Evolutionary conservation across 768 basidiomycete species (phyloP).

Genomic region (Naganishia friedmannii): DNA sequence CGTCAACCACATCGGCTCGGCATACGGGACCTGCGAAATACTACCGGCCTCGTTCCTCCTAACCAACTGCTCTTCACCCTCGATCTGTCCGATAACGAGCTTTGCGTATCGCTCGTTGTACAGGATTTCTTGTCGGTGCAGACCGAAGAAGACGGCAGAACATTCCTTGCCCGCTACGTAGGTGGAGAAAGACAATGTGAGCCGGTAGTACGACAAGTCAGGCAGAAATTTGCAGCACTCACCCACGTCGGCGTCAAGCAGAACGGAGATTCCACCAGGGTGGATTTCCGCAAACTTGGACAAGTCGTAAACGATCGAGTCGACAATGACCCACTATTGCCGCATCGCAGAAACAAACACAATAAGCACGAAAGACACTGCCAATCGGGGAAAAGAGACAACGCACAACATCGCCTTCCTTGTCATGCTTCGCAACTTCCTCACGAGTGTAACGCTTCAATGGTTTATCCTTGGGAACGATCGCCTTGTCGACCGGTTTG

Average conservation of each 20-base stretch:
- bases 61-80: constrained; percentile 63
- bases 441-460: constrained; percentile 56
- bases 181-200: not conserved
- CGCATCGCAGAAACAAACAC: not conserved
- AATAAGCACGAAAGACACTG: constrained; percentile 41
- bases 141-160: constrained; percentile 80
- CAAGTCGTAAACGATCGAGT: constrained; percentile 78
- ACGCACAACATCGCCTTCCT: constrained; percentile 78
- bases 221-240: constrained; percentile 41
- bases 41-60: constrained; percentile 59
- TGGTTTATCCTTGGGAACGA: constrained; percentile 19
- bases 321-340: constrained; percentile 68
- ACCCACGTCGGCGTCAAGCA: constrained; percentile 77
- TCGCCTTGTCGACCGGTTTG: constrained; percentile 26
- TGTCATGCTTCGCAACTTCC: constrained; percentile 79
- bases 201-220: constrained; percentile 8
- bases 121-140: constrained; percentile 83
- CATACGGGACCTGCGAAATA: constrained; percentile 75
- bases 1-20: constrained; percentile 78
- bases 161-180: constrained; percentile 75
- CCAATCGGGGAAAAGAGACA: constrained; percentile 55
- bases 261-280: constrained; percentile 71
- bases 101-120: constrained; percentile 64
- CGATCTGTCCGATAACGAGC: constrained; percentile 68
- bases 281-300: constrained; percentile 76